Evolutionary conservation across 495 filamentous ascomycete genomes (phyloP).

Genomic region (Aspergillus sparsus): DNA sequence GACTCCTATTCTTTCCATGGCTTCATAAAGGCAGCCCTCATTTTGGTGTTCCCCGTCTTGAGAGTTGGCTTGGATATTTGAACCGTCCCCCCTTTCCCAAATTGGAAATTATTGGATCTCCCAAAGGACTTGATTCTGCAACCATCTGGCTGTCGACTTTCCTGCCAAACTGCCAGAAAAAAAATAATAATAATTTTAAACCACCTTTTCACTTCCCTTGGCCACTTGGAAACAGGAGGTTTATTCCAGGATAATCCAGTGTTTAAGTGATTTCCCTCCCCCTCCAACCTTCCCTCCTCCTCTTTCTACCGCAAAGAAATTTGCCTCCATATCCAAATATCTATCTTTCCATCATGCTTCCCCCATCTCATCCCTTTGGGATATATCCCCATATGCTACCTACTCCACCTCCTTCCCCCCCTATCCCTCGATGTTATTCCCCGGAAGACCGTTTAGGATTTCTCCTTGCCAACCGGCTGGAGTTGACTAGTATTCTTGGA

Average conservation of each 20-base stretch:
- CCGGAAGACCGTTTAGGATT: conserved; percentile 88
- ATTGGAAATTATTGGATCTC: conserved; percentile 18
- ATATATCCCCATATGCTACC: conserved; percentile 58
- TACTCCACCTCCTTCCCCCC: conserved; percentile 62
- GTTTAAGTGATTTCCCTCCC: background rate
- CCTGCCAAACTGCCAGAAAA: background rate
- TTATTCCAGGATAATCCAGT: background rate
- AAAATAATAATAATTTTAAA: background rate
- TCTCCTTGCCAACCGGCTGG: conserved; percentile 77
- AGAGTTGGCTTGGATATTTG: conserved; percentile 16
- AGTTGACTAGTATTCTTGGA: conserved; percentile 82
- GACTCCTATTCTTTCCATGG: conserved; percentile 28
- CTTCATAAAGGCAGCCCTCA: conserved; percentile 26
- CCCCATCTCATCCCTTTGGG: conserved; percentile 24
- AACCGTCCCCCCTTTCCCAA: conserved; percentile 9
- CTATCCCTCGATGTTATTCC: conserved; percentile 51
- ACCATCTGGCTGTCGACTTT: conserved; percentile 10
- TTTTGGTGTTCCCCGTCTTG: conserved; percentile 14
- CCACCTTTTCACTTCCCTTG: background rate
- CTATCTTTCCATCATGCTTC: conserved; percentile 20
- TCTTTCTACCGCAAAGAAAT: no score
- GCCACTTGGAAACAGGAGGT: background rate
- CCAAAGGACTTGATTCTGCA: conserved; percentile 12
- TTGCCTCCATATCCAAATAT: background rate
- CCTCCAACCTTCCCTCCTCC: background rate